Percentiles rank a stretch among this genome's conserved stretches.
Evolutionary conservation across 345 rosid genomes (phyloP).

Genomic region (Excoecaria agallocha): DNA sequence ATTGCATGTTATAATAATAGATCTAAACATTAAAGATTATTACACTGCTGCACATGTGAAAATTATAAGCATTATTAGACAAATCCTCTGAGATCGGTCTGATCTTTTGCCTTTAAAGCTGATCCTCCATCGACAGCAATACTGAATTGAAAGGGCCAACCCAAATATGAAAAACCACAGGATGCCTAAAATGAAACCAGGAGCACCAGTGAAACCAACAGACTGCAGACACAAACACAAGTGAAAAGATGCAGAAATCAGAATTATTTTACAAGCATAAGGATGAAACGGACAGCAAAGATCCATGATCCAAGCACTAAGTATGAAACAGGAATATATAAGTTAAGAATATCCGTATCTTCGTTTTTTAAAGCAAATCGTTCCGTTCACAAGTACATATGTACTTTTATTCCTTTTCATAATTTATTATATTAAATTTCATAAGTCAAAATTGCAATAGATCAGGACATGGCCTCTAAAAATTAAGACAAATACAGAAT

Average conservation of each 20-base stretch:
- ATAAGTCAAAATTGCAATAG: neutral
- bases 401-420: neutral
- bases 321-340: neutral
- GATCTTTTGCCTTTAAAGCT: slow-evolving; percentile 51
- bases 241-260: slow-evolving; percentile 5
- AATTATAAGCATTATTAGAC: slow-evolving; percentile 64
- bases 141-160: slow-evolving; percentile 57
- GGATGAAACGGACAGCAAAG: neutral
- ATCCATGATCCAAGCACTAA: neutral
- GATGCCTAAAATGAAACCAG: slow-evolving; percentile 67
- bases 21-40: slow-evolving; percentile 26
- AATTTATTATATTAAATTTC: neutral
- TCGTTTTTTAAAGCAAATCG: neutral
- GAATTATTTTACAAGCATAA: neutral
- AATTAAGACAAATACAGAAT: neutral
- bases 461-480: neutral
- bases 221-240: slow-evolving; percentile 51
- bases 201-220: slow-evolving; percentile 92
- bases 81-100: slow-evolving; percentile 43
- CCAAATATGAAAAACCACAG: slow-evolving; percentile 87
- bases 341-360: neutral
- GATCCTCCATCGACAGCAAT: slow-evolving; percentile 68
- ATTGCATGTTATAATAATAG: neutral
- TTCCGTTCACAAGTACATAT: neutral
- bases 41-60: slow-evolving; percentile 92